A percentile compares a stretch with the other conserved stretches of the same genome.
Evolutionary conservation across 2,329 filamentous ascomycete genomes (phyloP).

Genomic region (Calycina herbarum): DNA sequence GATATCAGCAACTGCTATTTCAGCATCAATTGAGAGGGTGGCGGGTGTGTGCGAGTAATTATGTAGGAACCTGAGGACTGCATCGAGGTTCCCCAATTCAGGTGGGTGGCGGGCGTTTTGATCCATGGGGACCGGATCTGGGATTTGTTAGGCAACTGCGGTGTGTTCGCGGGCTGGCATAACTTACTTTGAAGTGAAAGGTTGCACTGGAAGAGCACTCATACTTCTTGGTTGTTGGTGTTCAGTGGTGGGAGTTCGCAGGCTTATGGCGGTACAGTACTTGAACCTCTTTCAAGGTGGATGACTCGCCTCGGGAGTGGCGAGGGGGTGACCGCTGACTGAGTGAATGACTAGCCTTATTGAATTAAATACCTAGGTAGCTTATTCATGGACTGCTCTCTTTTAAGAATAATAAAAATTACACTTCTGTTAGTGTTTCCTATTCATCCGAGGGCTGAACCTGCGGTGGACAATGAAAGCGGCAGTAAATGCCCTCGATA

Average conservation of each 20-base stretch:
- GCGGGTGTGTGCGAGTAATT: background rate
- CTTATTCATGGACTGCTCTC: too few species aligned
- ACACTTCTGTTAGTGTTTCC: too few species aligned
- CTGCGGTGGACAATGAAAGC: too few species aligned
- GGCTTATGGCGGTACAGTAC: background rate
- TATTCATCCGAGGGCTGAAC: too few species aligned
- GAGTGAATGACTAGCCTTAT: slow-evolving; percentile 1
- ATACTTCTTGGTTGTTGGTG: slow-evolving; percentile 2
- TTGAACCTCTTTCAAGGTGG: background rate
- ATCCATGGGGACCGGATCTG: slow-evolving; percentile 7
- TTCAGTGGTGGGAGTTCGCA: background rate
- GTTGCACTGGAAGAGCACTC: slow-evolving; percentile 8
- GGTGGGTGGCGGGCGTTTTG: background rate
- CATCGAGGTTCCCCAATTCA: slow-evolving; percentile 3
- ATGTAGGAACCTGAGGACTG: slow-evolving; percentile 4
- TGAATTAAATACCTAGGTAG: too few species aligned
- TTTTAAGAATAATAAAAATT: too few species aligned
- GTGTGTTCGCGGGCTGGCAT: background rate
- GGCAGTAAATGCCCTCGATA: too few species aligned
- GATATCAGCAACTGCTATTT: background rate
- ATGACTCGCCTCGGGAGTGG: background rate
- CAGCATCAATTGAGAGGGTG: background rate
- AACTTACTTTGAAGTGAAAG: slow-evolving; percentile 1
- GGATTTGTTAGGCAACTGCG: background rate
- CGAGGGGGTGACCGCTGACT: background rate